phyloP scores from a whole-genome alignment of 2,329 filamentous ascomycete genomes.

The Aureobasidium sp. region DNA sequence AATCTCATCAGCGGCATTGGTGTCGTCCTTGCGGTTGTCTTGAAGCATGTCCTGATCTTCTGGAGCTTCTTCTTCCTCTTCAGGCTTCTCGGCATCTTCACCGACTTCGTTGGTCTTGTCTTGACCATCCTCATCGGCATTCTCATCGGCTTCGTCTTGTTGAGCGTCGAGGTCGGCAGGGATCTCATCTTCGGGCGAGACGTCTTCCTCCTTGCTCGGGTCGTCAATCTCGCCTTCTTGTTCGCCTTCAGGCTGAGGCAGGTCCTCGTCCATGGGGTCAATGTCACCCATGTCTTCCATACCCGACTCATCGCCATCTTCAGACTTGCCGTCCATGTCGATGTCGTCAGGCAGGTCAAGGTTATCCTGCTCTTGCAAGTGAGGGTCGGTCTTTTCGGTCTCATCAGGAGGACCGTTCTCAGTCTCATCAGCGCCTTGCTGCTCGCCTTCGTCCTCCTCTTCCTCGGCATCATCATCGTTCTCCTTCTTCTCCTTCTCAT shows the following conservation, averaged over 20 bases:
- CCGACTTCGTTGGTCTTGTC: slow-evolving; percentile 40
- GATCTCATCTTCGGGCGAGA: slow-evolving; percentile 16
- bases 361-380: slow-evolving; percentile 73
- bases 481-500: slow-evolving; percentile 49
- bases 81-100: slow-evolving; percentile 33
- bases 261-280: slow-evolving; percentile 21
- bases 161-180: slow-evolving; percentile 54
- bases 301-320: slow-evolving; percentile 35
- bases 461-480: slow-evolving; percentile 57
- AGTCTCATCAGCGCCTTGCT: slow-evolving; percentile 37
- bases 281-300: slow-evolving; percentile 18
- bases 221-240: slow-evolving; percentile 22
- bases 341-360: slow-evolving; percentile 84
- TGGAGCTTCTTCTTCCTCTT: slow-evolving; percentile 14
- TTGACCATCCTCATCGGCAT: slow-evolving; percentile 39
- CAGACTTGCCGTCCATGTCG: slow-evolving; percentile 60
- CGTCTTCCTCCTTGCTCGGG: slow-evolving; percentile 21
- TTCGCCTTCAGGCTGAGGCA: slow-evolving; percentile 19
- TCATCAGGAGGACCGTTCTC: slow-evolving; percentile 63
- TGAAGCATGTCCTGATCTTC: slow-evolving; percentile 20
- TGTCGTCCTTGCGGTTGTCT: slow-evolving; percentile 21
- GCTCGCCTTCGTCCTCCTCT: slow-evolving; percentile 30
- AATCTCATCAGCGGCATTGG: slow-evolving; percentile 19
- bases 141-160: slow-evolving; percentile 35
- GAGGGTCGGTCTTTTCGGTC: slow-evolving; percentile 61